Percentiles rank a stretch among this genome's conserved stretches.
Evolutionary conservation across 257 asterid genomes (phyloP).

Genomic region (Solanum sparsipilum): DNA sequence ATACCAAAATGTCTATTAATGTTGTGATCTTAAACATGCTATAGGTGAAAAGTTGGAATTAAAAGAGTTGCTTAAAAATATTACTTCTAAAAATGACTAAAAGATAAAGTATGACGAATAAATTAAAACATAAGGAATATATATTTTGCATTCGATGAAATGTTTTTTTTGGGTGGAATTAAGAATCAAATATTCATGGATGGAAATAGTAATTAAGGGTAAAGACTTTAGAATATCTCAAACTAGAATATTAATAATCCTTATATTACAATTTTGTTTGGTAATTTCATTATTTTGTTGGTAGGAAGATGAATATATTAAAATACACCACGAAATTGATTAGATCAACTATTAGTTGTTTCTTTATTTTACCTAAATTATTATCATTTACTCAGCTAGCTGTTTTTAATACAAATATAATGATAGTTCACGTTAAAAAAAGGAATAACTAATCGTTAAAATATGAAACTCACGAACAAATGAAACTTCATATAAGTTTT

Average conservation of each 20-base stretch:
- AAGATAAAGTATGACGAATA: not conserved
- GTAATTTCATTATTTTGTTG: not conserved
- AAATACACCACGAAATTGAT: not conserved
- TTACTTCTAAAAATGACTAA: not conserved
- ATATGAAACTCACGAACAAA: not conserved
- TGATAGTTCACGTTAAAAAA: not conserved
- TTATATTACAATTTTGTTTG: not conserved
- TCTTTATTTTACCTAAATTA: rapidly evolving
- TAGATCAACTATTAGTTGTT: not conserved
- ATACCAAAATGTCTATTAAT: not conserved
- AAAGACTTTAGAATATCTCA: not conserved
- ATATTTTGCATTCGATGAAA: not conserved
- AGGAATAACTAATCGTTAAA: not conserved
- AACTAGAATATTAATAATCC: not conserved
- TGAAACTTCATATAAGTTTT: not conserved
- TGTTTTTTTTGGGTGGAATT: not conserved
- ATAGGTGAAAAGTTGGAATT: not conserved
- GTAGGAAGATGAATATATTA: not conserved
- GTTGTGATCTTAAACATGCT: not conserved
- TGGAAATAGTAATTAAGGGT: not conserved
- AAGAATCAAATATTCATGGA: not conserved
- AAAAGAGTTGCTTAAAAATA: not conserved
- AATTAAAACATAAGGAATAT: not conserved
- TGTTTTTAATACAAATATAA: not conserved
- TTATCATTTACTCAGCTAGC: rapidly evolving